These are phyloP conservation scores for Zymoseptoria brevis DNA, from an alignment of 2,329 filamentous ascomycete species.

Conservation along the genomic window DNA sequence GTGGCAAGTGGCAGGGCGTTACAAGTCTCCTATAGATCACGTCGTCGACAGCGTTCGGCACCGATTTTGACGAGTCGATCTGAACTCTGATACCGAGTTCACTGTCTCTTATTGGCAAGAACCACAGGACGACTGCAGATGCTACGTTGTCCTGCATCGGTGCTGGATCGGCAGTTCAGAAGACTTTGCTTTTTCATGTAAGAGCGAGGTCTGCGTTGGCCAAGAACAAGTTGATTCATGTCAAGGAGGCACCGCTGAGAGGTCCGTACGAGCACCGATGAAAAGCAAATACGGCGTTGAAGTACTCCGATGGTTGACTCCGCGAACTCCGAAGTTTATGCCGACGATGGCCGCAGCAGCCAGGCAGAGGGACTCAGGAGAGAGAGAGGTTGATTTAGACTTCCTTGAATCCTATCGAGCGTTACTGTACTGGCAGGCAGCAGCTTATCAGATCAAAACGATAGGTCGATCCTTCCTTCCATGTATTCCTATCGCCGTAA, in stretches of 20 bases:
- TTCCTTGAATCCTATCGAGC: not conserved
- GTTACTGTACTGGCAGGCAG: not conserved
- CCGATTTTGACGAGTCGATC: not conserved
- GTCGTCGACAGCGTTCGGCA: too few species aligned
- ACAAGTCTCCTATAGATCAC: not conserved
- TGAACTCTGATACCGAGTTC: not conserved
- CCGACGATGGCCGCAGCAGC: not conserved
- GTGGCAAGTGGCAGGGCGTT: not conserved
- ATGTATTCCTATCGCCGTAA: not conserved
- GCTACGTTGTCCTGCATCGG: too few species aligned
- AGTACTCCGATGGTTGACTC: not conserved
- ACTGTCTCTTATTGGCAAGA: not conserved
- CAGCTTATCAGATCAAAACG: not conserved
- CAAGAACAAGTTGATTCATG: not conserved
- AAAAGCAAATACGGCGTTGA: not conserved
- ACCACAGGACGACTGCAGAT: not conserved
- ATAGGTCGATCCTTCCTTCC: not conserved
- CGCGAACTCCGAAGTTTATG: not conserved
- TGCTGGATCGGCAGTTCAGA: not conserved
- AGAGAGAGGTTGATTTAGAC: not conserved
- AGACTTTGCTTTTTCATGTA: too few species aligned
- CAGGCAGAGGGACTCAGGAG: not conserved
- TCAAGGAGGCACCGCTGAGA: not conserved
- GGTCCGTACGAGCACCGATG: not conserved
- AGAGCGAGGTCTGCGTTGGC: too few species aligned